Conservation (phyloP, 306 rosid genomes). For the Mucuna pruriens region DNA sequence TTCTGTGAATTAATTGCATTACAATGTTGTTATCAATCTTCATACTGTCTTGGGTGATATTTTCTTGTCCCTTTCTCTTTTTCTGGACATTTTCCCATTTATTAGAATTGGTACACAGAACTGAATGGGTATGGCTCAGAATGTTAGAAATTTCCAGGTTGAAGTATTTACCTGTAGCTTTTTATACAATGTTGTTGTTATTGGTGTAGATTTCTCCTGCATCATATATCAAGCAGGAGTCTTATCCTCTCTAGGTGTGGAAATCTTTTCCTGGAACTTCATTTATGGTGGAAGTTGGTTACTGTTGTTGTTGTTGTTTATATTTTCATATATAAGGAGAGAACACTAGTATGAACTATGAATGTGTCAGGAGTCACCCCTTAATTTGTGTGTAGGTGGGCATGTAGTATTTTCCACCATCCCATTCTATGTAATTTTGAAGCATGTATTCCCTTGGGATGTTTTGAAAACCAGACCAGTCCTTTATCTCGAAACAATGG, state of each 20-base stretch:
- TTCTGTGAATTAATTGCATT: conserved; percentile 15
- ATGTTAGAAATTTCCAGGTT: conserved; percentile 2
- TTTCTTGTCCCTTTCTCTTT: not conserved
- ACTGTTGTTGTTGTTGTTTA: too few relatives aligned
- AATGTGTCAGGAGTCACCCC: not conserved
- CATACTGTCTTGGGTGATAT: conserved; percentile 15
- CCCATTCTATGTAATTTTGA: not conserved
- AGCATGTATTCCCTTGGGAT: not conserved
- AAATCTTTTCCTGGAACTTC: conserved; percentile 28
- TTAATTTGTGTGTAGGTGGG: not conserved
- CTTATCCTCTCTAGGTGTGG: not conserved
- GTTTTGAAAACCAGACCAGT: not conserved
- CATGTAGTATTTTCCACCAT: not conserved
- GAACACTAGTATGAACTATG: not conserved
- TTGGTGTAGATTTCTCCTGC: not conserved
- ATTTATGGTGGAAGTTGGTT: not conserved
- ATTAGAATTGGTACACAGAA: conserved; percentile 7
- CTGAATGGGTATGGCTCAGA: conserved; percentile 26
- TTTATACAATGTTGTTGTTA: not conserved
- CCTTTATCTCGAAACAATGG: not conserved
- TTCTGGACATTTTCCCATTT: not conserved
- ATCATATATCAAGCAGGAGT: not conserved
- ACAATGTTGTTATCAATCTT: conserved; percentile 9
- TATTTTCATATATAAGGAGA: too few relatives aligned
- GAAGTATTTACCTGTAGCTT: not conserved